These are phyloP conservation scores for Ganoderma lingzhi DNA, from an alignment of 1,284 basidiomycete species.

Conservation along the genomic window DNA sequence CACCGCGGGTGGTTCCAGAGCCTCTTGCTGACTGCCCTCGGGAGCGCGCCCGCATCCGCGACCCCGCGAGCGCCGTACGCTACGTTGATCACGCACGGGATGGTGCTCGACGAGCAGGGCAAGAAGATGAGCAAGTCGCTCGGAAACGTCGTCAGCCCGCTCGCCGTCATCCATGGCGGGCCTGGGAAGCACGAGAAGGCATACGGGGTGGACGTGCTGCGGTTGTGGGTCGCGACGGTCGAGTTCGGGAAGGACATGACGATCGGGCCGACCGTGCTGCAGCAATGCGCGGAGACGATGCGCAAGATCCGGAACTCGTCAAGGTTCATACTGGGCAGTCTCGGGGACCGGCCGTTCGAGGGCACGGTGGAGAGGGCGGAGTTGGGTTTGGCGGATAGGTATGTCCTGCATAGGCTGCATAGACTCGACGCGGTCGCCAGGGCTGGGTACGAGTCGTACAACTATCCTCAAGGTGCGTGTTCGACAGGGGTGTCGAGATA, in stretches of 20 bases:
- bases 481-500: not conserved
- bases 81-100: constrained; percentile 93
- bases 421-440: constrained; percentile 73
- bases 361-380: constrained; percentile 51
- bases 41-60: constrained; percentile 49
- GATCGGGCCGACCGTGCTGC: constrained; percentile 83
- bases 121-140: constrained; percentile 99
- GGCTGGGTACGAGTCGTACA: constrained; percentile 77
- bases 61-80: constrained; percentile 68
- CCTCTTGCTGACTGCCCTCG: constrained; percentile 87
- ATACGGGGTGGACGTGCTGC: constrained; percentile 88
- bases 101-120: constrained; percentile 92
- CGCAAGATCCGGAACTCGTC: constrained; percentile 91
- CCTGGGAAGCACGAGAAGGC: constrained; percentile 60
- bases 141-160: constrained; percentile 92
- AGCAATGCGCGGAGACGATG: constrained; percentile 81
- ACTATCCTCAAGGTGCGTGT: constrained; percentile 84
- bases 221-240: constrained; percentile 92
- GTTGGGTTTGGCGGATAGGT: constrained; percentile 81
- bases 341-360: constrained; percentile 53
- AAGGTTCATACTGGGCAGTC: constrained; percentile 91
- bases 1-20: constrained; percentile 99
- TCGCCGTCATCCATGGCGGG: constrained; percentile 78
- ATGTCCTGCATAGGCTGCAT: constrained; percentile 87
- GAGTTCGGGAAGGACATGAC: constrained; percentile 93